A percentile compares a stretch with the other conserved stretches of the same genome.
phyloP scores from a whole-genome alignment of 495 filamentous ascomycete genomes.

The Terfezia boudieri region DNA sequence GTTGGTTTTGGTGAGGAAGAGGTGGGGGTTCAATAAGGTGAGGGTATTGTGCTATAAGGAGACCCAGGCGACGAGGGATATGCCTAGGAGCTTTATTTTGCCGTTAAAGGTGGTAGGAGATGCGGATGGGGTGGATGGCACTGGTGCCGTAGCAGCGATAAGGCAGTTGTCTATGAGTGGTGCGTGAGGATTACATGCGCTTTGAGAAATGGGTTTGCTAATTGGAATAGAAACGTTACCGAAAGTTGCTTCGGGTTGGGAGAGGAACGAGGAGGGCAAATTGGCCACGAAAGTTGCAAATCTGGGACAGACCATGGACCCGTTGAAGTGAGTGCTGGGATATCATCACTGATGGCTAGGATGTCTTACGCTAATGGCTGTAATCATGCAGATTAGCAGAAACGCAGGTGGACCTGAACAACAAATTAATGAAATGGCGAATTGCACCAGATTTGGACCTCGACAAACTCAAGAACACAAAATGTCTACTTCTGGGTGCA shows the following conservation, averaged over 20 bases:
- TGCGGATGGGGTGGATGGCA: background rate
- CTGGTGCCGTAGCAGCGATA: slow-evolving; percentile 12
- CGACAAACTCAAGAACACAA: slow-evolving; percentile 71
- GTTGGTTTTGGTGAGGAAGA: slow-evolving; percentile 57
- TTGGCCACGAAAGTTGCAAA: slow-evolving; percentile 52
- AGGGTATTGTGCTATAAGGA: slow-evolving; percentile 86
- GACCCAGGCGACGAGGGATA: slow-evolving; percentile 46
- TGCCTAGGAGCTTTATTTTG: slow-evolving; percentile 59
- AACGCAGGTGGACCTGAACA: slow-evolving; percentile 88
- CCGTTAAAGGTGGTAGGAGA: slow-evolving; percentile 33
- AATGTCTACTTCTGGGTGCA: slow-evolving; percentile 80
- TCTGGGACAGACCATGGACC: slow-evolving; percentile 80
- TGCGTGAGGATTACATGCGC: background rate
- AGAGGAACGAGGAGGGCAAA: slow-evolving; percentile 56
- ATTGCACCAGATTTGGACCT: slow-evolving; percentile 74
- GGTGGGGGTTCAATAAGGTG: slow-evolving; percentile 53
- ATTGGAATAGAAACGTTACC: slow-evolving; percentile 34
- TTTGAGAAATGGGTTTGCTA: background rate
- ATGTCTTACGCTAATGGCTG: background rate
- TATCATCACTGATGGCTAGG: background rate
- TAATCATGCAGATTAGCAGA: slow-evolving; percentile 42
- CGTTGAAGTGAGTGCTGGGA: slow-evolving; percentile 28
- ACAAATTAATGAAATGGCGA: slow-evolving; percentile 97
- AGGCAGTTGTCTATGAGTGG: slow-evolving; percentile 10
- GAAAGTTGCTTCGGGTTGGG: slow-evolving; percentile 78